A percentile compares a stretch with the other conserved stretches of the same genome.
These are phyloP conservation scores for Penicillium flavigenum DNA, from an alignment of 495 filamentous ascomycete genomes.

Conservation along the genomic window DNA sequence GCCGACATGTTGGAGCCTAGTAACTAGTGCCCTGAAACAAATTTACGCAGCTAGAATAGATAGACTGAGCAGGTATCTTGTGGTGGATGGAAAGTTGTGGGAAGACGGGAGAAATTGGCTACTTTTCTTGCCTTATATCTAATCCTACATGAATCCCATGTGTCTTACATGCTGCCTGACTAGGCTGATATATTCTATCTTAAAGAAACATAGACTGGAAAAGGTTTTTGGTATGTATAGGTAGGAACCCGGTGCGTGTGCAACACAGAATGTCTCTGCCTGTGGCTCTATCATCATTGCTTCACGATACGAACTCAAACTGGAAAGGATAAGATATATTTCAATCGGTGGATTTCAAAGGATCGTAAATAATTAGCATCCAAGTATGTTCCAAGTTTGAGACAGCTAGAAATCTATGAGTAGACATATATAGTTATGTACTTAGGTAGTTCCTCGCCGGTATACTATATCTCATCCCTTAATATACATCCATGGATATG, in stretches of 20 bases:
- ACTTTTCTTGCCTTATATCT: neutral
- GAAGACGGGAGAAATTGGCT: neutral
- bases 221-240: neutral
- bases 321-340: neutral
- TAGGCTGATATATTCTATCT: slow-evolving; percentile 2
- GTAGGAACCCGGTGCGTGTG: neutral
- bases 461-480: too few relatives aligned
- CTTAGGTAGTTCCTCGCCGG: too few relatives aligned
- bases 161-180: neutral
- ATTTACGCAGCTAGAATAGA: neutral
- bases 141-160: neutral
- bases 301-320: neutral
- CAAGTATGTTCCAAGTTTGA: neutral
- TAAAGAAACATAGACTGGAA: neutral
- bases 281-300: neutral
- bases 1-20: slow-evolving; percentile 3
- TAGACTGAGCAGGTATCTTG: neutral
- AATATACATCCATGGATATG: too few relatives aligned
- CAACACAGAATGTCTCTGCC: slow-evolving; percentile 1
- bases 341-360: neutral
- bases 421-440: too few relatives aligned
- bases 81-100: neutral
- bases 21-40: neutral
- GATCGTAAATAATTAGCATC: neutral
- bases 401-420: too few relatives aligned